Evolutionary conservation across 495 filamentous ascomycete species (phyloP).

Genomic region (Neurospora sp.): DNA sequence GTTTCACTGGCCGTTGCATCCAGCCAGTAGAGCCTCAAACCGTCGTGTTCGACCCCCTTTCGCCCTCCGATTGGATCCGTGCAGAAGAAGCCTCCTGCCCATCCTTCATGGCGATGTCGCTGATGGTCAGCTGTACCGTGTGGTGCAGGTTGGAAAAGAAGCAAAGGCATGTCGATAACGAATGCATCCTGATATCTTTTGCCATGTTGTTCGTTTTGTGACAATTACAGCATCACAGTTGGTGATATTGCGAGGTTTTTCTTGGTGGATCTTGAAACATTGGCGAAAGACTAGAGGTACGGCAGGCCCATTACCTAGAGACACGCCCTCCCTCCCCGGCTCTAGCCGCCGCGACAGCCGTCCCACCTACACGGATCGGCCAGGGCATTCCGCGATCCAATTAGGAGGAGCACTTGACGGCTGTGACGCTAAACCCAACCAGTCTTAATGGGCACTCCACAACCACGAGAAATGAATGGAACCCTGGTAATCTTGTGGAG

Average conservation of each 20-base stretch:
- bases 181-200: background rate
- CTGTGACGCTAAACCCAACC: slow-evolving; percentile 32
- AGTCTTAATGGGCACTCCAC: slow-evolving; percentile 4
- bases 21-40: background rate
- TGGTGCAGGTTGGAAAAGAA: background rate
- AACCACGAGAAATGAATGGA: background rate
- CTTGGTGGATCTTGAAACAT: background rate
- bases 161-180: background rate
- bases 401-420: slow-evolving; percentile 11
- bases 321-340: background rate
- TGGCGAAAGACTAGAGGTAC: background rate
- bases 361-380: slow-evolving; percentile 25
- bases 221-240: background rate
- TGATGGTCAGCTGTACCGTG: background rate
- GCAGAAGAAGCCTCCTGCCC: background rate
- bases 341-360: slow-evolving; percentile 7
- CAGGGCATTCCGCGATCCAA: slow-evolving; percentile 37
- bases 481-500: slow-evolving; percentile 10
- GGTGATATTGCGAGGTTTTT: background rate
- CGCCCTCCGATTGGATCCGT: background rate
- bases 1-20: background rate
- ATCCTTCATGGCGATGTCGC: background rate
- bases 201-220: background rate
- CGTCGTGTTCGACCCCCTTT: background rate
- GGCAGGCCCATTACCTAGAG: background rate